Percentiles rank a stretch among this genome's conserved stretches.
Evolutionary conservation across 805 yeast species (phyloP).

Genomic region (Schwanniomyces vanrijiae): DNA sequence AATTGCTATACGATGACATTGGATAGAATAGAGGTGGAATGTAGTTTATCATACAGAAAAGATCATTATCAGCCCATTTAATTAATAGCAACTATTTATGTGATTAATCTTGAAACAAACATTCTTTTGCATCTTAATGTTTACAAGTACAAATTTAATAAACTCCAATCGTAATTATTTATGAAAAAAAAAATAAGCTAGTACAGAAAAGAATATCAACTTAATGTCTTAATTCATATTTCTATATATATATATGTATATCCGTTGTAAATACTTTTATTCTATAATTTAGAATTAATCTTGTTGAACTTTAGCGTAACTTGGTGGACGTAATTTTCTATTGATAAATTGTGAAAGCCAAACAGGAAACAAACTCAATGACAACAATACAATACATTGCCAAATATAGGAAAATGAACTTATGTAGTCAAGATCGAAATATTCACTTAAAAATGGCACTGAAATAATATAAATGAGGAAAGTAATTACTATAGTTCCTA

Average conservation of each 20-base stretch:
- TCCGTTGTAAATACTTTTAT: neutral
- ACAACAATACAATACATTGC: constrained; percentile 64
- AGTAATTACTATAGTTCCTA: constrained; percentile 70
- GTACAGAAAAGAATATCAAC: too few species aligned
- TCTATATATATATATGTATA: neutral
- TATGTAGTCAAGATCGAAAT: constrained; percentile 72
- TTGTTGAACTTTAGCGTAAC: constrained; percentile 94
- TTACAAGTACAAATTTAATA: too few species aligned
- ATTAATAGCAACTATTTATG: too few species aligned
- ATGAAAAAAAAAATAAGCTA: too few species aligned
- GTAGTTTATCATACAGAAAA: too few species aligned
- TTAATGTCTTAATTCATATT: neutral
- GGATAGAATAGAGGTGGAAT: too few species aligned
- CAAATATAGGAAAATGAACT: constrained; percentile 60
- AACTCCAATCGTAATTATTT: too few species aligned
- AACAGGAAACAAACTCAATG: constrained; percentile 79
- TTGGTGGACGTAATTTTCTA: constrained; percentile 84
- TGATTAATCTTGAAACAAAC: too few species aligned
- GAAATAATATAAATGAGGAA: constrained; percentile 65
- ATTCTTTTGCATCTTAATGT: too few species aligned
- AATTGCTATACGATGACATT: too few species aligned
- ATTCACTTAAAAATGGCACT: constrained; percentile 84
- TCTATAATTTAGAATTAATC: constrained; percentile 29
- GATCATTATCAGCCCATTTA: too few species aligned
- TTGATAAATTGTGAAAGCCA: constrained; percentile 80